A percentile compares a stretch with the other conserved stretches of the same genome.
These are phyloP conservation scores for Rhodotorula sp. DNA, from an alignment of 1,284 basidiomycete genomes.

Conservation along the genomic window DNA sequence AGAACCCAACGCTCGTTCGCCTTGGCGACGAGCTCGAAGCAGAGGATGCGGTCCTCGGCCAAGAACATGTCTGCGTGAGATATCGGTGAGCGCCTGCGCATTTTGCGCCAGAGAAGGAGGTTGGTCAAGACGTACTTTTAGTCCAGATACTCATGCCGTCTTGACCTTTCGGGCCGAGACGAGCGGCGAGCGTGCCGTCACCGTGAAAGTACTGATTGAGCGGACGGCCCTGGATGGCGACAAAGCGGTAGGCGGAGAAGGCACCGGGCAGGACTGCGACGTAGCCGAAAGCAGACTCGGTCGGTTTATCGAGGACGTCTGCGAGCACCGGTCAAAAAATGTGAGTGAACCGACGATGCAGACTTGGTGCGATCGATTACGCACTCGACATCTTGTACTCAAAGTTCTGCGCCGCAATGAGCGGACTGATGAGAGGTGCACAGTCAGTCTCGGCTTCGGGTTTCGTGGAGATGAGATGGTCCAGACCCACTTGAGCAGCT, in stretches of 20 bases:
- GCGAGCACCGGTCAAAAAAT: background rate
- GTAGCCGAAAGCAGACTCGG: constrained; percentile 93
- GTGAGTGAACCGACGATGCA: background rate
- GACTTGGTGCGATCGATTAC: constrained; percentile 46
- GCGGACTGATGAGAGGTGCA: constrained; percentile 54
- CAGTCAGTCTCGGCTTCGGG: background rate
- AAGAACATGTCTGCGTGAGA: constrained; percentile 45
- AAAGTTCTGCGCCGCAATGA: constrained; percentile 94
- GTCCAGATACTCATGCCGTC: constrained; percentile 98
- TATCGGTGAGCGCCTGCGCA: background rate
- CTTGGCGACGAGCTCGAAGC: constrained; percentile 43
- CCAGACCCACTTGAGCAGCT: constrained; percentile 67
- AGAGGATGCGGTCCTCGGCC: constrained; percentile 39
- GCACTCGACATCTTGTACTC: constrained; percentile 87
- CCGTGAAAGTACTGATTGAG: constrained; percentile 98
- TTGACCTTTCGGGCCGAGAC: constrained; percentile 88
- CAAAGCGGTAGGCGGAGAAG: constrained; percentile 90
- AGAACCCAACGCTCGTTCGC: constrained; percentile 65
- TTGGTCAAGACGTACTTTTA: constrained; percentile 47
- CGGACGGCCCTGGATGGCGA: constrained; percentile 86
- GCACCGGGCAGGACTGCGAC: constrained; percentile 84
- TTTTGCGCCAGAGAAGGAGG: too few relatives aligned
- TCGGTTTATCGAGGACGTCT: constrained; percentile 76
- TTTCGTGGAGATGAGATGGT: too few relatives aligned
- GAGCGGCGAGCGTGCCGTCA: constrained; percentile 62